These are phyloP conservation scores for Candida dendrica DNA, from an alignment of 805 yeast species.

Conservation along the genomic window DNA sequence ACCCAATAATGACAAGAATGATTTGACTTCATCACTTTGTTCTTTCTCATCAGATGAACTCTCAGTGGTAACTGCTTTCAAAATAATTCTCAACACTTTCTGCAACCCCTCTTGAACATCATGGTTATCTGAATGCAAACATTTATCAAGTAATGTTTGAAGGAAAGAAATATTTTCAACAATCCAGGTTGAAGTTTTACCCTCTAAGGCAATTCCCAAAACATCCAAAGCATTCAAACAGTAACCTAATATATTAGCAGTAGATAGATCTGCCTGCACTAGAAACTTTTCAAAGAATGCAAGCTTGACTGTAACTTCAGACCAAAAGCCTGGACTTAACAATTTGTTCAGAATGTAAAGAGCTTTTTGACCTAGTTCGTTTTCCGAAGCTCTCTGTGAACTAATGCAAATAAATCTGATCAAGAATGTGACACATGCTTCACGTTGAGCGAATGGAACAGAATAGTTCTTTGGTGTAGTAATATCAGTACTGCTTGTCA, in stretches of 20 bases:
- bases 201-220: conserved; percentile 70
- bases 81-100: conserved; percentile 61
- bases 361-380: conserved; percentile 75
- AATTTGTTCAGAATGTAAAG: conserved; percentile 69
- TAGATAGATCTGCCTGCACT: conserved; percentile 65
- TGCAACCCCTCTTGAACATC: conserved; percentile 83
- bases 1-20: conserved; percentile 53
- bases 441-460: conserved; percentile 74
- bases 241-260: conserved; percentile 64
- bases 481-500: conserved; percentile 26
- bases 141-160: conserved; percentile 69
- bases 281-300: conserved; percentile 84
- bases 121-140: conserved; percentile 74
- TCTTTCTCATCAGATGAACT: conserved; percentile 39
- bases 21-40: conserved; percentile 53
- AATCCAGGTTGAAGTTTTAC: conserved; percentile 76
- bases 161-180: conserved; percentile 60
- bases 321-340: conserved; percentile 71
- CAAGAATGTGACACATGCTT: conserved; percentile 83
- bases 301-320: conserved; percentile 81
- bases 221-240: conserved; percentile 91
- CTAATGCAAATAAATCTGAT: conserved; percentile 84
- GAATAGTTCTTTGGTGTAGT: conserved; percentile 43
- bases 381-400: conserved; percentile 77
- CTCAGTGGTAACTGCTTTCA: conserved; percentile 55